These are phyloP conservation scores for Eimeria acervulina DNA, from an alignment of 169 alveolate genomes.

Conservation along the genomic window DNA sequence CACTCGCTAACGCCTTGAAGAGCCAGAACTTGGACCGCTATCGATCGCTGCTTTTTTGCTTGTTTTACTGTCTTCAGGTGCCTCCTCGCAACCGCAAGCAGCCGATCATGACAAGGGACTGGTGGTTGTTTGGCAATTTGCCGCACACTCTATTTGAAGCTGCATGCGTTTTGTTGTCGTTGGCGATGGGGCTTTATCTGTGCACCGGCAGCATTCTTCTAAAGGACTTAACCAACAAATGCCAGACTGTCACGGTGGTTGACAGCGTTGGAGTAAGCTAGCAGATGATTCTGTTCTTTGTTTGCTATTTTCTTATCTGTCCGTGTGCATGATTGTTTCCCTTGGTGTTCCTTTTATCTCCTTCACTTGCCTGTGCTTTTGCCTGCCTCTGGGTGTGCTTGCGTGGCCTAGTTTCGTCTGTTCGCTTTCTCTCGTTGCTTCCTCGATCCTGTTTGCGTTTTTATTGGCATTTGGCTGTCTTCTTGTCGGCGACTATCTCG, in stretches of 20 bases:
- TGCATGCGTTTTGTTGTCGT: conserved; percentile 90
- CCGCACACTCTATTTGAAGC: conserved; percentile 96
- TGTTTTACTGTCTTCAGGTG: conserved; percentile 64
- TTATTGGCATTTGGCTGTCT: too few species aligned
- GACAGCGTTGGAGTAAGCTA: conserved; percentile 35
- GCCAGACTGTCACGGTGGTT: conserved; percentile 85
- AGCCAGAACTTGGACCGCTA: not conserved
- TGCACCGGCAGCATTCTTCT: conserved; percentile 92
- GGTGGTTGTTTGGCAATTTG: conserved; percentile 95
- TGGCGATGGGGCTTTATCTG: conserved; percentile 91
- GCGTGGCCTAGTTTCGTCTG: not conserved
- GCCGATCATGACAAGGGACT: conserved; percentile 94
- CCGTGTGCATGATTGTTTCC: not conserved
- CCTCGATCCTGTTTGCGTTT: too few species aligned
- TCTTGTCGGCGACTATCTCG: too few species aligned
- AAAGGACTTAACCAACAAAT: conserved; percentile 87
- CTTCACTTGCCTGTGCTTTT: not conserved
- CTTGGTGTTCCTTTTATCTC: not conserved
- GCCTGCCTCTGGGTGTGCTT: not conserved
- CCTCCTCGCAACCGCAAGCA: conserved; percentile 94
- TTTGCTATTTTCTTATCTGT: not conserved
- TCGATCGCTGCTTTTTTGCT: not conserved
- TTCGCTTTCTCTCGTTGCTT: too few species aligned
- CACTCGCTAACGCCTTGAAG: not conserved
- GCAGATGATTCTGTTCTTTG: not conserved